Conservation (phyloP, 2,329 filamentous ascomycete species). For the Monosporascus sp. region DNA sequence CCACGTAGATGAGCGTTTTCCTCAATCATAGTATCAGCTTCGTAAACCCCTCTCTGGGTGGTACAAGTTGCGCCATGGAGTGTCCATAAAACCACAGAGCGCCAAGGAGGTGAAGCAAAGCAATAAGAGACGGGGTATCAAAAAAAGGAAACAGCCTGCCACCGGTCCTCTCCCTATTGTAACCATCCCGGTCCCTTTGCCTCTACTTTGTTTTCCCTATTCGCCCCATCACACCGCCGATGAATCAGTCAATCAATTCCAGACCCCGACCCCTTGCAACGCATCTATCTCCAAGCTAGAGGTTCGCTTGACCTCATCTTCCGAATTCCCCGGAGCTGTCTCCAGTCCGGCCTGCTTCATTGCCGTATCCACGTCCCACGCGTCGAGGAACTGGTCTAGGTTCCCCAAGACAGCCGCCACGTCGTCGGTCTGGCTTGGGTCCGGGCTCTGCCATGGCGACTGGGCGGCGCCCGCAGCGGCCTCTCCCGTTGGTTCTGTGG, state of each 20-base stretch:
- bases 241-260: not conserved
- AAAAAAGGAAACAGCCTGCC: too few species aligned
- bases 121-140: too few species aligned
- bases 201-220: too few species aligned
- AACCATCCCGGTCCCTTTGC: too few species aligned
- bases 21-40: too few species aligned
- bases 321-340: not conserved
- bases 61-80: too few species aligned
- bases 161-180: too few species aligned
- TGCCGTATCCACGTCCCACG: slow-evolving; percentile 34
- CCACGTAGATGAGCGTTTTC: too few species aligned
- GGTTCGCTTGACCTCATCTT: not conserved
- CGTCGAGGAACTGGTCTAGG: slow-evolving; percentile 39
- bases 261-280: not conserved
- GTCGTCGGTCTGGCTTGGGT: slow-evolving; percentile 30
- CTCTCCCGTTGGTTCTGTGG: not conserved
- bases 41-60: too few species aligned
- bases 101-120: too few species aligned
- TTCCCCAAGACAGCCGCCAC: slow-evolving; percentile 42
- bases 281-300: not conserved
- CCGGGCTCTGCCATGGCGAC: slow-evolving; percentile 24
- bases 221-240: too few species aligned
- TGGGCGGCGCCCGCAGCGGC: slow-evolving; percentile 12
- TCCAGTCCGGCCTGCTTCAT: slow-evolving; percentile 24
- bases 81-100: too few species aligned